Base-by-base conservation (phyloP, 2,329 filamentous ascomycete species). In the Colletotrichum sp. region DNA sequence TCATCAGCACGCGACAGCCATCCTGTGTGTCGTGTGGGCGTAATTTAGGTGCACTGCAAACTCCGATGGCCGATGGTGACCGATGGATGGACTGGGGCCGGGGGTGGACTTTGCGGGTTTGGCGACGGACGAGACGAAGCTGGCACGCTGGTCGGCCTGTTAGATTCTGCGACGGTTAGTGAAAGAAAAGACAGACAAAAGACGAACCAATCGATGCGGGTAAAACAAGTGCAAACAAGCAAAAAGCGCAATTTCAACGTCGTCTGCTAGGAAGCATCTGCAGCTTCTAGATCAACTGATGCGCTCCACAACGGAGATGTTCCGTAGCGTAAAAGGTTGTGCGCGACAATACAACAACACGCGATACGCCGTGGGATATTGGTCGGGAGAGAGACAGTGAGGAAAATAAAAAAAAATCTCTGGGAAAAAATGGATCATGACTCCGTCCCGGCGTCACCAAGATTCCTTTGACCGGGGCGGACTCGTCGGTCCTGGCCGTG, bases 251-350 rank as follows among this genome's bases (percentile, higher is more conserved):
- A 69, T 28, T 60, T 62, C 18, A 30, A 60, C 66, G 15, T 57
- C 66, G 32, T 52, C 16, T 44, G 28, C 65, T 36, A 32, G 44
- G 16, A 60, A 26, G 30, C 70, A 52, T 59, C 34, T 32, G 60
- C 32, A 39, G 64, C 64, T 69, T 74, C 74, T 76, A 55, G 64
- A 69, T 60, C 57, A 12, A 57, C 64, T 64, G 59, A 69, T 59
- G 36, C 65, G 65, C 12, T 74, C 74, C 70, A 73, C 70, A 49
- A 74, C 74, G 74, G 74, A 76, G 64, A 74, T 69, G 65, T 74
- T 76, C 70, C 73, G 73, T 73, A 59, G 69, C 24, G 18, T 66
- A 32, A 24, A n/a, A 18, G 32, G 28, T 75, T 62, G 57, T 21
- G 16, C 12, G 32, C 39, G 28, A 16, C 30, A 39, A 18, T 21